These are phyloP conservation scores for Nakazawaea sp. DNA, from an alignment of 805 yeast species.

Conservation along the genomic window DNA sequence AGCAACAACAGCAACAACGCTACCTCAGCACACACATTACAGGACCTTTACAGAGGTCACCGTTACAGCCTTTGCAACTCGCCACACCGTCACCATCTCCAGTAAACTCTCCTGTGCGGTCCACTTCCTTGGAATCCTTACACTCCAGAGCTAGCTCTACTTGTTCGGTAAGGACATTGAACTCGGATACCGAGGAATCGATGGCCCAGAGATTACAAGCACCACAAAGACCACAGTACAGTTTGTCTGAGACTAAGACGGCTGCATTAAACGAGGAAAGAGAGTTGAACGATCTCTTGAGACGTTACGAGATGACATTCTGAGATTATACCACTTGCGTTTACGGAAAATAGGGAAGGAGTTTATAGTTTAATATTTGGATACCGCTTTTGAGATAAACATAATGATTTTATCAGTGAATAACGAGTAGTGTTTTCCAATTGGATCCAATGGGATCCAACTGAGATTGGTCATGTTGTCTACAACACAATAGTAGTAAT, in stretches of 20 bases:
- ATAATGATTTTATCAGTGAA: too few species aligned
- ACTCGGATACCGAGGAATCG: conserved; percentile 5
- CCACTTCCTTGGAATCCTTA: conserved; percentile 2
- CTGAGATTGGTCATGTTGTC: too few species aligned
- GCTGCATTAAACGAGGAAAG: conserved; percentile 8
- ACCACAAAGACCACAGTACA: background rate
- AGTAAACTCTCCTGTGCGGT: conserved; percentile 2
- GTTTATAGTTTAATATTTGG: too few species aligned
- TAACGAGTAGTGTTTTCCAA: too few species aligned
- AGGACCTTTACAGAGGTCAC: too few species aligned
- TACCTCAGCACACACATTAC: background rate
- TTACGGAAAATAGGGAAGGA: too few species aligned
- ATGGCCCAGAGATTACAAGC: background rate
- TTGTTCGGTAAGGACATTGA: conserved; percentile 5
- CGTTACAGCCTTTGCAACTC: too few species aligned
- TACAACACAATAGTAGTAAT: too few species aligned
- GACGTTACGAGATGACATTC: conserved; percentile 8
- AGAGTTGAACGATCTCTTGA: conserved; percentile 9
- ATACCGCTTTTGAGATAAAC: too few species aligned
- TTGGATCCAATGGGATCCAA: too few species aligned
- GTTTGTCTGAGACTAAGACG: conserved; percentile 3
- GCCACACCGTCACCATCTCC: conserved; percentile 2
- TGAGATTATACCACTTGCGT: too few species aligned
- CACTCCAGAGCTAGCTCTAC: conserved; percentile 10
- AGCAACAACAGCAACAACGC: conserved; percentile 1